phyloP scores from a whole-genome alignment of 202 grass and related monocot genomes.

The Bolboschoenoplectus hybrid region DNA sequence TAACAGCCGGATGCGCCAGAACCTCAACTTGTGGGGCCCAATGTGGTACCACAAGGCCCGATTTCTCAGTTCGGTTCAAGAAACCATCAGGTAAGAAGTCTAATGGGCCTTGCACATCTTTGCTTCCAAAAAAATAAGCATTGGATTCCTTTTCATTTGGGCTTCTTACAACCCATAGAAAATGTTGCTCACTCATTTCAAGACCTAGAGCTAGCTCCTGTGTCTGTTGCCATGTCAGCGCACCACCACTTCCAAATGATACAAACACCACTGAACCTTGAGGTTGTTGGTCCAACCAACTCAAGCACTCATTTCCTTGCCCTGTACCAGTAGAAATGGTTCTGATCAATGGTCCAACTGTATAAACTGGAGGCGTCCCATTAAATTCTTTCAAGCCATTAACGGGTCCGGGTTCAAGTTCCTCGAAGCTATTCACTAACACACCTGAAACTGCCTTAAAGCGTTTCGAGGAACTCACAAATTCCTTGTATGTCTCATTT shows the following conservation, averaged over 20 bases:
- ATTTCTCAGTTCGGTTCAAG: not conserved
- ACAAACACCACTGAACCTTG: not conserved
- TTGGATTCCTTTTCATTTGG: constrained; percentile 38
- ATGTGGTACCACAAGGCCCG: not conserved
- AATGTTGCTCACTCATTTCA: not conserved
- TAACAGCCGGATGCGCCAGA: not conserved
- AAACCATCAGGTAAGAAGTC: constrained; percentile 1
- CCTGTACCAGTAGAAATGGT: not conserved
- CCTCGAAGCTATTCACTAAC: constrained; percentile 59
- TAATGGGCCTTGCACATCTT: not conserved
- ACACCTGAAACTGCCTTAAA: constrained; percentile 41
- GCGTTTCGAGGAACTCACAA: constrained; percentile 39
- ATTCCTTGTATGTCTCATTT: constrained; percentile 29
- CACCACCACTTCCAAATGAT: not conserved
- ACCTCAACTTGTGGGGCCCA: not conserved
- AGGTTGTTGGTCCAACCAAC: constrained; percentile 38
- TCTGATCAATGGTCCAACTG: constrained; percentile 47
- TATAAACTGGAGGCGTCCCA: constrained; percentile 35
- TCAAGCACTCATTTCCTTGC: constrained; percentile 11
- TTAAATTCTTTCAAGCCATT: not conserved
- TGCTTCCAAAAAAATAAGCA: not conserved
- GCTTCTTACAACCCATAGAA: constrained; percentile 6
- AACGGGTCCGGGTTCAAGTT: constrained; percentile 37
- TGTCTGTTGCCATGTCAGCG: not conserved
- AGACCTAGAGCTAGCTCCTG: not conserved